Evolutionary conservation across 768 basidiomycete genomes (phyloP), one percentile per base, ranked within the genome.

Genomic region (Hygrophoropsis aurantiaca): DNA sequence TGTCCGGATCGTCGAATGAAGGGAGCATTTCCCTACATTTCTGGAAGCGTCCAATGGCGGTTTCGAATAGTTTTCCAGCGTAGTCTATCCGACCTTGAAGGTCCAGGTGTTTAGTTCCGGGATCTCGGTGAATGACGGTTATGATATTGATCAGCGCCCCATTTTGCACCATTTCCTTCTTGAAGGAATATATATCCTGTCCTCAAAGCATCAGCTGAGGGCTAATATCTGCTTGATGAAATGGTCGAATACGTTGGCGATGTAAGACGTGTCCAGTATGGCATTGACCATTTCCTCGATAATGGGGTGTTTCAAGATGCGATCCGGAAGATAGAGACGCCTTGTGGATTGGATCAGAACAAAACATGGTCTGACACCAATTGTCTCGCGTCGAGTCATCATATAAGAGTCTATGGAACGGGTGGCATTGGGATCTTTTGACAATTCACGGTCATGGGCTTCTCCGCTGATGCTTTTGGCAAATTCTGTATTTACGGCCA

Each of bases 181-280:
- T 64, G 51, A 59, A 64, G 11, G 62, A 64, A 34, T 61, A 60
- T 30, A 64, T 58, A 13, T 61, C 59, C 63, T 64, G 23, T 11
- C 26, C n/a, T 20, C 19, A 27, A 18, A 16, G 24, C 19, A n/a
- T n/a, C n/a, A n/a, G n/a, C n/a, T n/a, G n/a, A n/a, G n/a, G n/a
- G n/a, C n/a, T n/a, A n/a, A n/a, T n/a, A n/a, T n/a, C n/a, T n/a
- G n/a, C n/a, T n/a, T n/a, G n/a, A n/a, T n/a, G n/a, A n/a, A n/a
- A 32, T 3, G n/a, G n/a, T 18, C 26, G 9, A 57, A 53, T 30
- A 60, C 60, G 20, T 62, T 64, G 10, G 45, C 57, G 32, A 64
- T 52, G 49, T 38, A 65, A 13, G 57, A 57, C 58, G 54, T 59
- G 26, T 64, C 63, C 35, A 65, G 36, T 2, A 55, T 45, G 23